Evolutionary conservation across 768 basidiomycete species (phyloP).

Genomic region (Cystofilobasidium capitatum): DNA sequence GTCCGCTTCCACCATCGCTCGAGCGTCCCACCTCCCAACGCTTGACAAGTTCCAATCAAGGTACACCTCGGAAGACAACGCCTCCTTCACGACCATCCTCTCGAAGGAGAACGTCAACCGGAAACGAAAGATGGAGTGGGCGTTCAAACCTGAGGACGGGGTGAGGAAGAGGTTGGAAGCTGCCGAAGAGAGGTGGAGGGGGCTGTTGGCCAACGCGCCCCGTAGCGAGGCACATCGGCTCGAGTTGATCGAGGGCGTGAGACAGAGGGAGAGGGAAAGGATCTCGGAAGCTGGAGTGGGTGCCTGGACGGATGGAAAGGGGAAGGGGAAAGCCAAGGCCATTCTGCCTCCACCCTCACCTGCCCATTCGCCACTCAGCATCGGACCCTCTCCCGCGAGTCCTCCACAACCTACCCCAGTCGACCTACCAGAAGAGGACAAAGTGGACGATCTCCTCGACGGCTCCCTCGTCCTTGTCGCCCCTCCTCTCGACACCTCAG

Average conservation of each 20-base stretch:
- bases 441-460: slow-evolving; percentile 10
- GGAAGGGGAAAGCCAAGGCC: slow-evolving; percentile 6
- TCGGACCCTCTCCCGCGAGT: neutral
- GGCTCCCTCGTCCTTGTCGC: slow-evolving; percentile 28
- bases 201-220: slow-evolving; percentile 34
- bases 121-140: slow-evolving; percentile 79
- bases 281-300: neutral
- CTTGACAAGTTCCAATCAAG: slow-evolving; percentile 80
- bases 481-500: neutral
- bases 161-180: slow-evolving; percentile 59
- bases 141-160: slow-evolving; percentile 79
- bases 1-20: slow-evolving; percentile 14
- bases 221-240: neutral
- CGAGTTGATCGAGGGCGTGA: slow-evolving; percentile 10
- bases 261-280: neutral
- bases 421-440: too few relatives aligned
- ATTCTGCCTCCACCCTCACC: neutral
- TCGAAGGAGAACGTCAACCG: slow-evolving; percentile 73
- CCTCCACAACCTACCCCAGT: too few relatives aligned
- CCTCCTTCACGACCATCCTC: slow-evolving; percentile 86
- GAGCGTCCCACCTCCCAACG: slow-evolving; percentile 44
- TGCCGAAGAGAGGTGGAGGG: slow-evolving; percentile 54
- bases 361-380: neutral
- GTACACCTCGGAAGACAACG: slow-evolving; percentile 95
- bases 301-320: neutral